Conservation (phyloP, 202 grass and related monocot genomes). For the Digitaria exilis region DNA sequence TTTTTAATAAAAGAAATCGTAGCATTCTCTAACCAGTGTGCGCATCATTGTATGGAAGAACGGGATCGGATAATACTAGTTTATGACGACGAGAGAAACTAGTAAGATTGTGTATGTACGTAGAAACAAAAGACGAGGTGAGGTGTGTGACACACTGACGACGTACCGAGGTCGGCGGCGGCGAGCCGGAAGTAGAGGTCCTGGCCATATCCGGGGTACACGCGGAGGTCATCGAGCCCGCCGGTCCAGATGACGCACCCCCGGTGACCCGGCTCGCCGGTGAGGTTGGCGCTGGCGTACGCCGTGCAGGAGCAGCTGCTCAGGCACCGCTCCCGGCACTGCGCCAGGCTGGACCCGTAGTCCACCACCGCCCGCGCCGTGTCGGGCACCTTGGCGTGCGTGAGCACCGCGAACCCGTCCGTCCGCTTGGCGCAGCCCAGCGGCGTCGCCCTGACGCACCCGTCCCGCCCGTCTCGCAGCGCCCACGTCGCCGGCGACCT, state of each 20-base stretch:
- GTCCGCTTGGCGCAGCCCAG: conserved; percentile 51
- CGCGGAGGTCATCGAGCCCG: conserved; percentile 49
- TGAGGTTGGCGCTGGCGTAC: conserved; percentile 59
- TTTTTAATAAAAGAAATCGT: no score
- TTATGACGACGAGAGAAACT: no score
- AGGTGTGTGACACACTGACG: no score
- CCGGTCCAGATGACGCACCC: conserved; percentile 64
- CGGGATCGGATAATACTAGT: not conserved
- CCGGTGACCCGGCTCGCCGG: conserved; percentile 25
- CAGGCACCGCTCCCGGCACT: conserved; percentile 56
- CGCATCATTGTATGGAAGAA: not conserved
- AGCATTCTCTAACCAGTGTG: not conserved
- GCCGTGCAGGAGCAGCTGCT: conserved; percentile 65
- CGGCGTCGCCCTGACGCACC: conserved; percentile 48
- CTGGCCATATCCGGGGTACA: conserved; percentile 49
- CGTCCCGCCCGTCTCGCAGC: conserved; percentile 24
- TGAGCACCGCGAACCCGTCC: conserved; percentile 59
- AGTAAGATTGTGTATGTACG: not conserved
- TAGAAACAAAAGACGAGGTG: not conserved
- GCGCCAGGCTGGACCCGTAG: conserved; percentile 13
- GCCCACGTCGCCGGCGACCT: conserved; percentile 35
- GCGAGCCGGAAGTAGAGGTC: conserved; percentile 60
- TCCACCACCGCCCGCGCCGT: conserved; percentile 42
- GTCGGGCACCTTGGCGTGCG: conserved; percentile 65
- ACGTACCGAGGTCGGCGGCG: conserved; percentile 62